These are phyloP conservation scores for Mycena floridula DNA, from an alignment of 768 basidiomycete species.

Conservation along the genomic window DNA sequence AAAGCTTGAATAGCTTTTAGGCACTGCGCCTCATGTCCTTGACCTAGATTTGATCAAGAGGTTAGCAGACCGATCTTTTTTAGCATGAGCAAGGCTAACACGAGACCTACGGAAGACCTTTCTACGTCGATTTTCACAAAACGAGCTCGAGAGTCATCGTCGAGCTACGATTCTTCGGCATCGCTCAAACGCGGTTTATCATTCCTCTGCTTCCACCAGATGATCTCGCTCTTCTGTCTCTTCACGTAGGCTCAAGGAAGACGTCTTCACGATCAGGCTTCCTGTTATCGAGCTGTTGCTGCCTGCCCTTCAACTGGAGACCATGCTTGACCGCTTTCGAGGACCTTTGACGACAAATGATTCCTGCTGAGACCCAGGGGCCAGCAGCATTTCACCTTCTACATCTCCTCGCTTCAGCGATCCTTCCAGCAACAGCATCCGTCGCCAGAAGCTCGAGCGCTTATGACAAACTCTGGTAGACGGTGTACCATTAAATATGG, in stretches of 20 bases:
- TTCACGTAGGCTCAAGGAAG: not conserved
- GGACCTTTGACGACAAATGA: conserved; percentile 6
- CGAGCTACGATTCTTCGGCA: too few species aligned
- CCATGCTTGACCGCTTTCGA: not conserved
- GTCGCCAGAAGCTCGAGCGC: conserved; percentile 58
- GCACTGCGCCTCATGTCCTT: conserved; percentile 51
- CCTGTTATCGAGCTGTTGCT: conserved; percentile 16
- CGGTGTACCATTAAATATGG: conserved; percentile 52
- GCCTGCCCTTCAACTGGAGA: not conserved
- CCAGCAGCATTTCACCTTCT: conserved; percentile 6
- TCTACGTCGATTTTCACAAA: too few species aligned
- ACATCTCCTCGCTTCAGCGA: conserved; percentile 19
- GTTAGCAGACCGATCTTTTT: too few species aligned
- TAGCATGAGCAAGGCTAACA: too few species aligned
- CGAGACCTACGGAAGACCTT: too few species aligned
- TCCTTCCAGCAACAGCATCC: conserved; percentile 31
- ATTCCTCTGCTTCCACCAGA: not conserved
- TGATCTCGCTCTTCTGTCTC: not conserved
- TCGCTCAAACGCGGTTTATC: too few species aligned
- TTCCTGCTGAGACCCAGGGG: conserved; percentile 16
- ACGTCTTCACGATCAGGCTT: conserved; percentile 4
- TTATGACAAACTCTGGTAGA: conserved; percentile 57
- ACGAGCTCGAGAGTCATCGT: too few species aligned
- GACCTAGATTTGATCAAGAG: conserved; percentile 23
- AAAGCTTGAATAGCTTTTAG: conserved; percentile 55